Conservation (phyloP, 805 yeast species). For the Wickerhamiella spandovensis region DNA sequence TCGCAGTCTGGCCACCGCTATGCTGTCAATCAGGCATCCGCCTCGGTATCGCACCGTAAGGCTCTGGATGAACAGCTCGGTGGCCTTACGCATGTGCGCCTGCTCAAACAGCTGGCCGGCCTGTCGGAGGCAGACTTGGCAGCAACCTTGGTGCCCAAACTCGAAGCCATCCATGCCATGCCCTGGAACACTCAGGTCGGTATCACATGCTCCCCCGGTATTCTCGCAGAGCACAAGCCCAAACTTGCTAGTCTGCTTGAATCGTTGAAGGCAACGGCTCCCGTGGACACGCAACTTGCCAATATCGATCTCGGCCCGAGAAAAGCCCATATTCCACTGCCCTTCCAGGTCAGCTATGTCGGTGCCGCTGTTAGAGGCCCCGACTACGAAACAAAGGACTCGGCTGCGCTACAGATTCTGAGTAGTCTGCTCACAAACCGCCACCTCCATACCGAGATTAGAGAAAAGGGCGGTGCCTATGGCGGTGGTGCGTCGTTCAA, state of each 20-base stretch:
- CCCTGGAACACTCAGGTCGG: conserved; percentile 18
- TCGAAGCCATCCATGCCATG: conserved; percentile 25
- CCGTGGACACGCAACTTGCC: background rate
- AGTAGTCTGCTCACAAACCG: conserved; percentile 72
- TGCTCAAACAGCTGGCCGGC: conserved; percentile 46
- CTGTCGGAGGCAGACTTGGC: conserved; percentile 37
- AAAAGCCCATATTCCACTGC: conserved; percentile 49
- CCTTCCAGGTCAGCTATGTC: conserved; percentile 80
- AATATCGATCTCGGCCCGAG: conserved; percentile 2
- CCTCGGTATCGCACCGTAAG: conserved; percentile 47
- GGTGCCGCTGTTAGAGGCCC: conserved; percentile 57
- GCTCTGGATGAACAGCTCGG: conserved; percentile 47
- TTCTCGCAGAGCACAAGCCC: conserved; percentile 5
- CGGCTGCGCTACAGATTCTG: conserved; percentile 73
- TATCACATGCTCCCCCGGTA: conserved; percentile 18
- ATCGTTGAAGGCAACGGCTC: background rate
- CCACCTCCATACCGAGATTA: conserved; percentile 71
- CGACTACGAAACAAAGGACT: conserved; percentile 53
- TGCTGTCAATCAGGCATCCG: conserved; percentile 55
- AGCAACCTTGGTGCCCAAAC: conserved; percentile 48
- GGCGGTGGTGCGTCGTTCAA: conserved; percentile 89
- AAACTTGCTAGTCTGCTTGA: conserved; percentile 3
- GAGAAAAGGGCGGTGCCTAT: conserved; percentile 96
- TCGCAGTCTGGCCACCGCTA: conserved; percentile 82
- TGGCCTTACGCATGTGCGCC: conserved; percentile 70